Percentiles rank a stretch among this genome's conserved stretches.
phyloP scores from a whole-genome alignment of 371 early-diverging fungal species.

The Lichtheimia ornata region DNA sequence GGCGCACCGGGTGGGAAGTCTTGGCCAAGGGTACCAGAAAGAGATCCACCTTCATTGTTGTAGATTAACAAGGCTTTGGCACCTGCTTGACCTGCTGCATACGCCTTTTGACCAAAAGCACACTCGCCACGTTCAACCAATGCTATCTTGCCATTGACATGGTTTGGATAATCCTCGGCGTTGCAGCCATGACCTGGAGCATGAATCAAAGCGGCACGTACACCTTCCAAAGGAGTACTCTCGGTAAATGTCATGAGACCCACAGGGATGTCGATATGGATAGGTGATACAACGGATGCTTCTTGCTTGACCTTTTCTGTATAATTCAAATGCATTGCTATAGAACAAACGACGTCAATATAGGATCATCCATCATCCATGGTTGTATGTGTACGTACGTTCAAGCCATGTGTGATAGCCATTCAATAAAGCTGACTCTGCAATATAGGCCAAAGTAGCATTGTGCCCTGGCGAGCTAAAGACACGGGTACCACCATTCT shows the following conservation, averaged over 20 bases:
- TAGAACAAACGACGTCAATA: background rate
- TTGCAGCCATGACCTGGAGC: constrained; percentile 12
- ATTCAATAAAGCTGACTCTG: constrained; percentile 7
- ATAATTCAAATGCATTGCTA: constrained; percentile 17
- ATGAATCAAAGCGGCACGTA: constrained; percentile 5
- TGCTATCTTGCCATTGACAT: constrained; percentile 39
- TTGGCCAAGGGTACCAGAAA: constrained; percentile 16
- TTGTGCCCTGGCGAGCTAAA: constrained; percentile 16
- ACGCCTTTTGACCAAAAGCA: constrained; percentile 53
- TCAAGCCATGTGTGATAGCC: constrained; percentile 14
- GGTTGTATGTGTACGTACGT: constrained; percentile 7
- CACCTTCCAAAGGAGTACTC: constrained; percentile 16
- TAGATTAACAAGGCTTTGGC: constrained; percentile 52
- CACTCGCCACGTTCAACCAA: constrained; percentile 58
- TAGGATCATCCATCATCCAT: background rate
- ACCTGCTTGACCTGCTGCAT: constrained; percentile 39
- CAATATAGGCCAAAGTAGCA: constrained; percentile 13
- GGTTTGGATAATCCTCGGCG: constrained; percentile 14
- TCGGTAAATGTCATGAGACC: constrained; percentile 16
- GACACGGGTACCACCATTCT: constrained; percentile 15
- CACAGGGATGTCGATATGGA: constrained; percentile 3
- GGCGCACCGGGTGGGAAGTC: constrained; percentile 18
- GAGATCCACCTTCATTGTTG: constrained; percentile 27
- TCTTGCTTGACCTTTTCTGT: constrained; percentile 16
- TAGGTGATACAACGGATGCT: constrained; percentile 4